These are phyloP conservation scores for Baffinella frigidus DNA, from an alignment of 208 protist genomes.

Conservation along the genomic window DNA sequence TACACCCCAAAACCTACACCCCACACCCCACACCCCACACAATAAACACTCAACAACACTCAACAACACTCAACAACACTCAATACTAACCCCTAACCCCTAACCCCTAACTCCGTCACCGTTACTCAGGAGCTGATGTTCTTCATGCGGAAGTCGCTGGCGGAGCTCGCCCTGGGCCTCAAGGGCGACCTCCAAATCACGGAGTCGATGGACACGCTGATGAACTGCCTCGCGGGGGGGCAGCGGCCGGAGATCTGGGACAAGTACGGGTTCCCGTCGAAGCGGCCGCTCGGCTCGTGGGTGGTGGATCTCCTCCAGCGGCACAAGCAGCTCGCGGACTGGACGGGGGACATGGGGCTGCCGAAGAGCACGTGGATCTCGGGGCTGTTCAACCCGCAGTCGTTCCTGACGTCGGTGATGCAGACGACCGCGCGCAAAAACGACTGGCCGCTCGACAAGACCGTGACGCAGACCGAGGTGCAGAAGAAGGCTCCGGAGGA, in stretches of 20 bases:
- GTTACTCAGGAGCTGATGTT: slow-evolving; percentile 82
- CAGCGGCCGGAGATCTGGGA: slow-evolving; percentile 89
- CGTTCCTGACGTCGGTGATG: slow-evolving; percentile 97
- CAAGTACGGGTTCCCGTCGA: slow-evolving; percentile 92
- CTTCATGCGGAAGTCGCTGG: slow-evolving; percentile 86
- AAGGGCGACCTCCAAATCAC: slow-evolving; percentile 82
- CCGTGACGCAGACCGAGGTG: slow-evolving; percentile 78
- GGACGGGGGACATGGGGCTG: slow-evolving; percentile 82
- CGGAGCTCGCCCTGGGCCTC: slow-evolving; percentile 91
- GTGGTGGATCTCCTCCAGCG: slow-evolving; percentile 89
- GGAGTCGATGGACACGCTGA: slow-evolving; percentile 78
- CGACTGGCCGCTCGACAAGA: slow-evolving; percentile 90
- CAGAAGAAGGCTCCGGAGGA: slow-evolving; percentile 87
- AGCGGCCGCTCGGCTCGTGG: slow-evolving; percentile 89
- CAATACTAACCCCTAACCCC: too few relatives aligned
- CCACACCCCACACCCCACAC: too few relatives aligned
- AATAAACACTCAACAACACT: too few relatives aligned
- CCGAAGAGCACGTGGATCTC: slow-evolving; percentile 85
- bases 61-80: too few relatives aligned
- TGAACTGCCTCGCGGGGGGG: slow-evolving; percentile 73
- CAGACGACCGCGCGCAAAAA: slow-evolving; percentile 95
- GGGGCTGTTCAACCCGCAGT: slow-evolving; percentile 96
- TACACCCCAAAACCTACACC: too few relatives aligned
- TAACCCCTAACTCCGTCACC: too few relatives aligned
- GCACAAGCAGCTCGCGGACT: slow-evolving; percentile 89